A percentile compares a stretch with the other conserved stretches of the same genome.
These are phyloP conservation scores for Oenanthe javanica DNA, from an alignment of 140 eudicot species.

Conservation along the genomic window DNA sequence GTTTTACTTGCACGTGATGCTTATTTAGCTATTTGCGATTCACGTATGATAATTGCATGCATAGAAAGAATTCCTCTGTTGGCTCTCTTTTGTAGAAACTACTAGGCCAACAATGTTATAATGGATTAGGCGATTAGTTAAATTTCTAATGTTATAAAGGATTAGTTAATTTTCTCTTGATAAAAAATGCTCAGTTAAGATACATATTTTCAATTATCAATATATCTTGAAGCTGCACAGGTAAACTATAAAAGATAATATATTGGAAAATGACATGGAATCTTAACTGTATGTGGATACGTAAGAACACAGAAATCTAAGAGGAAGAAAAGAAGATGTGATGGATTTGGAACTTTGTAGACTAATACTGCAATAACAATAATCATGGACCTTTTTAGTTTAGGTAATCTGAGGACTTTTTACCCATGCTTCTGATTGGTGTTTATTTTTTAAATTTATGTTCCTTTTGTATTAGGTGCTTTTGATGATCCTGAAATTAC, in stretches of 20 bases:
- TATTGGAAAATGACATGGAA: neutral
- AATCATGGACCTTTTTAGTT: neutral
- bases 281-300: neutral
- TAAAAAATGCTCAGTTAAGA: neutral
- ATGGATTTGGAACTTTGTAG: neutral
- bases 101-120: neutral
- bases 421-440: neutral
- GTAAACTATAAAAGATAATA: neutral
- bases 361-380: neutral
- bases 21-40: neutral
- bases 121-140: neutral
- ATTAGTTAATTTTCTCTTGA: neutral
- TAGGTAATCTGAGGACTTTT: neutral
- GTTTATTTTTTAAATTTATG: neutral
- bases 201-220: neutral
- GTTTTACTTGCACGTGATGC: neutral
- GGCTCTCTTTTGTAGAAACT: neutral
- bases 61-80: neutral
- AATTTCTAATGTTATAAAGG: no score
- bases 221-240: no score
- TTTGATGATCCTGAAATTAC: slow-evolving; percentile 98
- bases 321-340: neutral
- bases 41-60: neutral
- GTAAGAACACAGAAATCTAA: neutral
- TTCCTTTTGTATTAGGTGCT: slow-evolving; percentile 48